Evolutionary conservation across 169 alveolate species (phyloP).

Genomic region (Plasmodium cynomolgi): DNA sequence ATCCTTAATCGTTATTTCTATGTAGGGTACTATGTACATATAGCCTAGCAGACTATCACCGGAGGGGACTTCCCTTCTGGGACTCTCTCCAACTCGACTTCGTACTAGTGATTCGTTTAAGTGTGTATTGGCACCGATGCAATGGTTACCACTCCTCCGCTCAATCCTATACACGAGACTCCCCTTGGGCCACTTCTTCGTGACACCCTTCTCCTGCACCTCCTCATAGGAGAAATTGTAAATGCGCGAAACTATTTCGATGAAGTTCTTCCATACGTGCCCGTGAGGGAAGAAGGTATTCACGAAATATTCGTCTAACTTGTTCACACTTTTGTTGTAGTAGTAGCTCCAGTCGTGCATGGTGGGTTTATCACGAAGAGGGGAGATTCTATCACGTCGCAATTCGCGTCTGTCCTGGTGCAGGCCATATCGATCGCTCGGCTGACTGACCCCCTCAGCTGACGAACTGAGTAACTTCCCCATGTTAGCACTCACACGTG

Average conservation of each 20-base stretch:
- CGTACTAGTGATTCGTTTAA: neutral
- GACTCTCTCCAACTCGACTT: neutral
- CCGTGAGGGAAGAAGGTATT: slow-evolving; percentile 55
- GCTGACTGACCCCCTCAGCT: neutral
- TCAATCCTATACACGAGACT: slow-evolving; percentile 12
- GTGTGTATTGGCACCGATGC: neutral
- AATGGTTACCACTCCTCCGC: neutral
- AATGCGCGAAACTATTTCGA: slow-evolving; percentile 15
- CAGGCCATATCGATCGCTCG: neutral
- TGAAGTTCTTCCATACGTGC: slow-evolving; percentile 18
- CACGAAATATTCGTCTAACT: slow-evolving; percentile 45
- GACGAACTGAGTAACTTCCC: neutral
- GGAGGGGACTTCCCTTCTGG: neutral
- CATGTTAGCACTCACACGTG: neutral
- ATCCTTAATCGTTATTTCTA: slow-evolving; percentile 21
- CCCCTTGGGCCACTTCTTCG: slow-evolving; percentile 19
- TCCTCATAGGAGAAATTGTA: slow-evolving; percentile 43
- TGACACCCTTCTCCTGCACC: neutral
- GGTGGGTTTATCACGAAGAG: neutral
- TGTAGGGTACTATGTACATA: slow-evolving; percentile 69
- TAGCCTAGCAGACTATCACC: slow-evolving; percentile 20
- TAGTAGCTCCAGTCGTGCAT: slow-evolving; percentile 58
- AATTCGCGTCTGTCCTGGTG: neutral
- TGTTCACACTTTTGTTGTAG: slow-evolving; percentile 27
- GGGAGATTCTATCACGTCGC: neutral